Evolutionary conservation across 2,329 filamentous ascomycete species (phyloP).

Genomic region (Xylariaceae sp.): DNA sequence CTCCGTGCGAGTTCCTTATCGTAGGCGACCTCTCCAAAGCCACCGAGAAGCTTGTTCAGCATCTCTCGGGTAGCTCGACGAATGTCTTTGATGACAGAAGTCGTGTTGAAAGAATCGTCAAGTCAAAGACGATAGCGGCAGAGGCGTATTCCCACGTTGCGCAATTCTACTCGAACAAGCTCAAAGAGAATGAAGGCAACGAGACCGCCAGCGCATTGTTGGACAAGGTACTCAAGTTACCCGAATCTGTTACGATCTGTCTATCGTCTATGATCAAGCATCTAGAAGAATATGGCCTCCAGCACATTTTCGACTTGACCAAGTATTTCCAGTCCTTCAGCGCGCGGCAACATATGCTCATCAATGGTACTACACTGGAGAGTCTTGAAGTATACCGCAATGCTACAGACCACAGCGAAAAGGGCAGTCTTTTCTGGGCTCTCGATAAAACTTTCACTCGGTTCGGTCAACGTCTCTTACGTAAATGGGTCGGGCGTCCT

Average conservation of each 20-base stretch:
- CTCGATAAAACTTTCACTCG: slow-evolving; percentile 88
- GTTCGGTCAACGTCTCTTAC: slow-evolving; percentile 80
- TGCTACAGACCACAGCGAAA: slow-evolving; percentile 77
- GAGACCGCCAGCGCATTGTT: slow-evolving; percentile 62
- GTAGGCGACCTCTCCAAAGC: slow-evolving; percentile 86
- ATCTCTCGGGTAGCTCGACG: slow-evolving; percentile 82
- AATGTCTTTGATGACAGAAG: slow-evolving; percentile 91
- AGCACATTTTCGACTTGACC: slow-evolving; percentile 93
- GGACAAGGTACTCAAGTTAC: slow-evolving; percentile 79
- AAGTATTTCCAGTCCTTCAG: slow-evolving; percentile 98
- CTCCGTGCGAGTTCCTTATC: slow-evolving; percentile 90
- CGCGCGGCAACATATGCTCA: slow-evolving; percentile 87
- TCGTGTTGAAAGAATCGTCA: slow-evolving; percentile 74
- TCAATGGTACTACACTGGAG: slow-evolving; percentile 91
- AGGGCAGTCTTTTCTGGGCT: slow-evolving; percentile 92
- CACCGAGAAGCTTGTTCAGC: slow-evolving; percentile 86
- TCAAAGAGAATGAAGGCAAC: slow-evolving; percentile 58
- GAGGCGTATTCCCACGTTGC: slow-evolving; percentile 87
- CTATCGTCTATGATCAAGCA: slow-evolving; percentile 96
- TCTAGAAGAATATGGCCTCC: slow-evolving; percentile 83
- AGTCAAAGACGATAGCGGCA: slow-evolving; percentile 74
- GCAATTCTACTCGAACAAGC: slow-evolving; percentile 84
- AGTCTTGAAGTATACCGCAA: slow-evolving; percentile 96
- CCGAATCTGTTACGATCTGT: slow-evolving; percentile 84
- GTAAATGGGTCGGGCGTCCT: slow-evolving; percentile 93